phyloP scores from a whole-genome alignment of 2,329 filamentous ascomycete species.

The Helminthosporium solani region DNA sequence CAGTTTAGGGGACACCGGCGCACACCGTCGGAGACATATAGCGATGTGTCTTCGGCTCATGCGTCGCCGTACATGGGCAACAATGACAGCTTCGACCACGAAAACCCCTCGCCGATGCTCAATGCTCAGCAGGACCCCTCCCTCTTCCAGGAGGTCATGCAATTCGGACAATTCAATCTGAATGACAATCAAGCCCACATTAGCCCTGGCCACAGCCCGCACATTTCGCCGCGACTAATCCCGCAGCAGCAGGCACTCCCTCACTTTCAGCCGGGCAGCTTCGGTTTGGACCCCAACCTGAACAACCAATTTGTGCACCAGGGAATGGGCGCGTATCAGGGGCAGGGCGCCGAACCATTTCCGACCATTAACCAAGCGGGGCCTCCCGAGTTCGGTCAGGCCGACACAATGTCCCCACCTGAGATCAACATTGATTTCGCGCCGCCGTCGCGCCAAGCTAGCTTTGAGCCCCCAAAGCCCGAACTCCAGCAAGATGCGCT shows the following conservation, averaged over 20 bases:
- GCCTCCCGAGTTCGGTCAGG: constrained; percentile 63
- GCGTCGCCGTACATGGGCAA: constrained; percentile 80
- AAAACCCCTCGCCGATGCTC: constrained; percentile 78
- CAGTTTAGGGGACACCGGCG: constrained; percentile 80
- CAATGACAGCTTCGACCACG: constrained; percentile 75
- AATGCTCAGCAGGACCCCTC: constrained; percentile 67
- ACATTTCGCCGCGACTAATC: constrained; percentile 62
- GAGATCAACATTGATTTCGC: constrained; percentile 94
- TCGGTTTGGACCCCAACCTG: constrained; percentile 49
- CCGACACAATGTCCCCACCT: constrained; percentile 80
- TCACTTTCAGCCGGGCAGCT: constrained; percentile 49
- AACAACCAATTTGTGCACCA: constrained; percentile 51
- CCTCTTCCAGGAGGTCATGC: constrained; percentile 75
- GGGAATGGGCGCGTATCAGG: constrained; percentile 54
- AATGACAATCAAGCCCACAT: constrained; percentile 45
- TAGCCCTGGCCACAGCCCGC: constrained; percentile 71
- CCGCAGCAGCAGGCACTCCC: constrained; percentile 67
- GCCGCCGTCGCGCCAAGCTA: constrained; percentile 67
- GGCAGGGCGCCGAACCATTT: constrained; percentile 50
- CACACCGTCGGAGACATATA: constrained; percentile 80
- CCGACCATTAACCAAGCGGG: constrained; percentile 50
- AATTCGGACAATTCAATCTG: constrained; percentile 77
- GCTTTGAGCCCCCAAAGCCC: constrained; percentile 66
- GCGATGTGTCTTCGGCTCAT: constrained; percentile 81
- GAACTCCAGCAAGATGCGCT: constrained; percentile 71